These are phyloP conservation scores for Kluyveromyces sp. DNA, from an alignment of 1,139 yeast species.

Conservation along the genomic window DNA sequence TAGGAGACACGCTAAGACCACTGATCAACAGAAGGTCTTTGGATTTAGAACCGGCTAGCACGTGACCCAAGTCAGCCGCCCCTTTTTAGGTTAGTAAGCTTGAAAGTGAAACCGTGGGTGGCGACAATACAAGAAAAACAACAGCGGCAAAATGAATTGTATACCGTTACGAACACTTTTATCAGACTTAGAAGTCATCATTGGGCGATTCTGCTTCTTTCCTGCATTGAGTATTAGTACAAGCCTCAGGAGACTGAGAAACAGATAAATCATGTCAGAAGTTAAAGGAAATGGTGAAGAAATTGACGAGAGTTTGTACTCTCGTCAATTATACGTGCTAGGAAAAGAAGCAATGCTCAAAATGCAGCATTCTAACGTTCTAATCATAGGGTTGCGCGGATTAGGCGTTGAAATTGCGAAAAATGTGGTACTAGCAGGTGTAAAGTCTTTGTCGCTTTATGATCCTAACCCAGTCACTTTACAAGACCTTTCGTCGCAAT, in stretches of 20 bases:
- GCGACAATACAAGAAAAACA: neutral
- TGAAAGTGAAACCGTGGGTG: neutral
- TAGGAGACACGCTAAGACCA: too few relatives aligned
- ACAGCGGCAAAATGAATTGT: neutral
- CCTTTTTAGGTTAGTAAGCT: too few relatives aligned
- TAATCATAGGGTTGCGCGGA: slow-evolving; percentile 83
- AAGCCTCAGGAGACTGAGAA: neutral
- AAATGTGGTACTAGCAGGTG: slow-evolving; percentile 95
- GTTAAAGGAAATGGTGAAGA: slow-evolving; percentile 26
- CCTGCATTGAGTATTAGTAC: too few relatives aligned
- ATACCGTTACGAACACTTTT: neutral
- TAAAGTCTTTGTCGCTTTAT: slow-evolving; percentile 79
- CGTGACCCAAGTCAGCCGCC: too few relatives aligned
- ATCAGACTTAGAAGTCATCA: too few relatives aligned
- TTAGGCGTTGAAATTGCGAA: slow-evolving; percentile 94
- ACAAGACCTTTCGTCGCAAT: slow-evolving; percentile 80
- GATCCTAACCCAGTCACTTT: slow-evolving; percentile 69
- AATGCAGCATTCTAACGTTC: slow-evolving; percentile 88
- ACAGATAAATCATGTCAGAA: neutral
- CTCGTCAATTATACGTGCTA: slow-evolving; percentile 88
- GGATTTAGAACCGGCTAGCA: too few relatives aligned
- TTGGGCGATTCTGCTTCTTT: too few relatives aligned
- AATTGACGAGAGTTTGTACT: slow-evolving; percentile 90
- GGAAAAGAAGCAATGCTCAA: slow-evolving; percentile 97
- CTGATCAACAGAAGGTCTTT: too few relatives aligned